These are phyloP conservation scores for Coriolopsis trogii DNA, from an alignment of 1,284 basidiomycete species.

Conservation along the genomic window DNA sequence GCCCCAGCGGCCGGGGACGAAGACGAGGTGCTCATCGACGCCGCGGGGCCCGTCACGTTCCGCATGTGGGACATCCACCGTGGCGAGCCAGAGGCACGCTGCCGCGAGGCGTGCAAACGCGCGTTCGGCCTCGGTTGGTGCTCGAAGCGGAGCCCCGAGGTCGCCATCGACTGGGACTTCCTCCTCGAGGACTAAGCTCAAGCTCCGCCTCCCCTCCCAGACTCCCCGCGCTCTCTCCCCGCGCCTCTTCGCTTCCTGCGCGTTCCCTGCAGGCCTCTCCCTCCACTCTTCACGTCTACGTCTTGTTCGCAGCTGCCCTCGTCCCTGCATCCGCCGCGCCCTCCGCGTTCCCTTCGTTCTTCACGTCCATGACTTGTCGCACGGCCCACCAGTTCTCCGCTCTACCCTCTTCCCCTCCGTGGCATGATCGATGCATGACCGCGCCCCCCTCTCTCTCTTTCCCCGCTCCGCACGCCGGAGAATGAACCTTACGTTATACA, in stretches of 20 bases:
- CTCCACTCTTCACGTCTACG: neutral
- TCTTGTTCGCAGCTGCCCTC: neutral
- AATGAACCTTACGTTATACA: too few relatives aligned
- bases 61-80: conserved; percentile 79
- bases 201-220: neutral
- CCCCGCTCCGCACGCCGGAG: too few relatives aligned
- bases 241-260: neutral
- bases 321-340: conserved; percentile 8
- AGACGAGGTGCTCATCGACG: conserved; percentile 65
- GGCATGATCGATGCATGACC: too few relatives aligned
- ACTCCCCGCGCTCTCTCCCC: neutral
- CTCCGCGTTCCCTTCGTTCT: neutral
- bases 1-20: conserved; percentile 34
- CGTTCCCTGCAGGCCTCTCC: too few relatives aligned
- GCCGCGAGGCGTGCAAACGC: conserved; percentile 63
- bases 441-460: too few relatives aligned
- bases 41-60: conserved; percentile 61
- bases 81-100: conserved; percentile 58
- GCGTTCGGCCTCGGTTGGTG: conserved; percentile 57
- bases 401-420: too few relatives aligned
- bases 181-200: conserved; percentile 61
- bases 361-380: conserved; percentile 3
- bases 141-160: conserved; percentile 53
- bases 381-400: neutral
- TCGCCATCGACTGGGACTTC: conserved; percentile 75